Base-by-base conservation (phyloP, 148 eudicot genomes). In the Polygonum aviculare region DNA sequence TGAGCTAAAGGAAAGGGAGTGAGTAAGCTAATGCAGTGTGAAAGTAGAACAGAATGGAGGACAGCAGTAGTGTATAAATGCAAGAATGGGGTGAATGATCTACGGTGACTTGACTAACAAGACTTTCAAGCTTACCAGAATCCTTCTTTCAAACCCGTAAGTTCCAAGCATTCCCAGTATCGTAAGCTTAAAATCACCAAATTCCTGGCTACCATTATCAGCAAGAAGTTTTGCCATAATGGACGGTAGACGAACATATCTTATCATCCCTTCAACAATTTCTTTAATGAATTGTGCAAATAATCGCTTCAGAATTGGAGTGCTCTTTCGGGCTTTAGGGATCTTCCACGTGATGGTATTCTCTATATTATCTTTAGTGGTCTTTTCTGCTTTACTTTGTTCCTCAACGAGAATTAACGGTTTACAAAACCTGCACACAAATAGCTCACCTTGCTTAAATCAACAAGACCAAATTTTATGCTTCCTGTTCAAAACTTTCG, bases 181-280 rank as follows among this genome's bases (percentile, higher is more conserved):
- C 35, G 97, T 92, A 67, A 84, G 89, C 82, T 92, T 94, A 69
- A 92, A 92, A 87, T 92, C 97, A 83, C 98, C 98, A 83, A 94
- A 94, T 81, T 94, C 98, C 83, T 92, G 98, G 80, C 83, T 80
- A 40, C 94, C 88, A 77, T 90, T 92, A 77, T 94, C 98, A 69
- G 96, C 86, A 60, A 94, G 90, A 69, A 94, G 96, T 72, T 94
- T 94, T 65, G 86, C 77, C 96, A 94, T 94, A 82, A 94, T 89
- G 76, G 85, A 81, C 69, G 92, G 96, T 77, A 89, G 91, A 77
- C 89, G 91, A 82, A 94, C 89, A 83, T 85, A 89, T 79, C 97
- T 93, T 78, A 92, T 88, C 98, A 94, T 94, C 79, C 97, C 98
- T 79, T 92, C 98, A 78, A 94, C 96, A 76, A 94, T 88, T 75